Conservation (phyloP, 768 basidiomycete species). For the Paxillus involutus region DNA sequence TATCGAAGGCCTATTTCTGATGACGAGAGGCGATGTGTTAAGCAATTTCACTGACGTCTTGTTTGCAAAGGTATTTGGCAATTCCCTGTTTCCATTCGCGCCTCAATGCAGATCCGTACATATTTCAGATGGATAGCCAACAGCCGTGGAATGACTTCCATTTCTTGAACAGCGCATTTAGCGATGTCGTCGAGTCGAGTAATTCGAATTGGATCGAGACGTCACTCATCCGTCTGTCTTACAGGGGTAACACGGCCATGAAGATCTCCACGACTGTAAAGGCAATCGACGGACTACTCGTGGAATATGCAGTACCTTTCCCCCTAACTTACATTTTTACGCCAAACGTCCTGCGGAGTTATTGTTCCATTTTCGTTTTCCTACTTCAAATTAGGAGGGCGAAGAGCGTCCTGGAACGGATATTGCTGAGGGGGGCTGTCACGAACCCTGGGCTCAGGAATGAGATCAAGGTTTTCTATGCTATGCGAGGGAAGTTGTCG, state of each 20-base stretch:
- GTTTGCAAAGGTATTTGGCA: conserved; percentile 61
- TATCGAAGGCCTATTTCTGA: conserved; percentile 71
- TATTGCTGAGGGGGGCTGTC: conserved; percentile 57
- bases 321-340: conserved; percentile 79
- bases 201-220: conserved; percentile 59
- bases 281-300: conserved; percentile 60
- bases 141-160: conserved; percentile 81
- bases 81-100: conserved; percentile 3
- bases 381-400: conserved; percentile 73
- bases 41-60: conserved; percentile 71
- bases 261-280: conserved; percentile 55
- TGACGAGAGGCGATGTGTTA: conserved; percentile 77
- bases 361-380: conserved; percentile 69
- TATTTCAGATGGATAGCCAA: conserved; percentile 66
- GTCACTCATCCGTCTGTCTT: conserved; percentile 71
- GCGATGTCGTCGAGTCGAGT: conserved; percentile 58
- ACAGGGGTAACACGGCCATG: conserved; percentile 49
- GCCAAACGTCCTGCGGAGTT: conserved; percentile 52
- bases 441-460: conserved; percentile 34
- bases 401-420: conserved; percentile 68
- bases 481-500: conserved; percentile 71
- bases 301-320: conserved; percentile 84
- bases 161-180: conserved; percentile 77
- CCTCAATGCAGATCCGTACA: neutral
- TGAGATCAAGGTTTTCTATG: conserved; percentile 71